phyloP scores from a whole-genome alignment of 176 grass and related monocot genomes.

The Phoenix roebelenii region DNA sequence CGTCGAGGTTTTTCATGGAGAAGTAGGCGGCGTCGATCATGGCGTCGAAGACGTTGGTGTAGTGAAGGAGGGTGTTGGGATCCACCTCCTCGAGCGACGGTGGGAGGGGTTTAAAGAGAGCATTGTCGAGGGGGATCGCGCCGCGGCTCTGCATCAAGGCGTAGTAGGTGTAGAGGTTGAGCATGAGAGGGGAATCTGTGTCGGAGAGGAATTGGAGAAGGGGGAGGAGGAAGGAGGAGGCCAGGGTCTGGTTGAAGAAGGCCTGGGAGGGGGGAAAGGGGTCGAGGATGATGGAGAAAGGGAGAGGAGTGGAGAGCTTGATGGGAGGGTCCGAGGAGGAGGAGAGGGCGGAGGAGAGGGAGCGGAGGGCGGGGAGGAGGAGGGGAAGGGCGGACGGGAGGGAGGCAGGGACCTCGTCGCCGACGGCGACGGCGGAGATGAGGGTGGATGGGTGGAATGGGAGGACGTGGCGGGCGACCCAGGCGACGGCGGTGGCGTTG shows the following conservation, averaged over 20 bases:
- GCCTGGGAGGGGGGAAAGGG: slow-evolving; percentile 91
- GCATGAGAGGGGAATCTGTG: slow-evolving; percentile 73
- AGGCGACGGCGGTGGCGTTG: slow-evolving; percentile 40
- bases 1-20: slow-evolving; percentile 61
- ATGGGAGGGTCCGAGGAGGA: slow-evolving; percentile 25
- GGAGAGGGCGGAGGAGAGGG: slow-evolving; percentile 46
- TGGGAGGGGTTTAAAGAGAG: slow-evolving; percentile 71
- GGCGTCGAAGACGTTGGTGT: slow-evolving; percentile 92
- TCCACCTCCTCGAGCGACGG: slow-evolving; percentile 86
- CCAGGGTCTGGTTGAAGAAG: slow-evolving; percentile 82
- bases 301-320: slow-evolving; percentile 67
- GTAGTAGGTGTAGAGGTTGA: slow-evolving; percentile 97
- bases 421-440: slow-evolving; percentile 62
- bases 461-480: slow-evolving; percentile 58
- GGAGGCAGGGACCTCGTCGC: slow-evolving; percentile 67
- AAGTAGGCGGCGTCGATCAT: slow-evolving; percentile 86
- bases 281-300: slow-evolving; percentile 72
- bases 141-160: slow-evolving; percentile 71
- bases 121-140: slow-evolving; percentile 74
- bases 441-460: slow-evolving; percentile 40
- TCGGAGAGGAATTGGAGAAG: slow-evolving; percentile 66
- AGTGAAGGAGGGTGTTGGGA: slow-evolving; percentile 92
- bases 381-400: slow-evolving; percentile 66
- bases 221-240: slow-evolving; percentile 47
- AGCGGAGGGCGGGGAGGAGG: slow-evolving; percentile 71